Percentiles rank a stretch among this genome's conserved stretches.
Conservation (phyloP, 768 basidiomycete genomes). For the Pholiota microspora region DNA sequence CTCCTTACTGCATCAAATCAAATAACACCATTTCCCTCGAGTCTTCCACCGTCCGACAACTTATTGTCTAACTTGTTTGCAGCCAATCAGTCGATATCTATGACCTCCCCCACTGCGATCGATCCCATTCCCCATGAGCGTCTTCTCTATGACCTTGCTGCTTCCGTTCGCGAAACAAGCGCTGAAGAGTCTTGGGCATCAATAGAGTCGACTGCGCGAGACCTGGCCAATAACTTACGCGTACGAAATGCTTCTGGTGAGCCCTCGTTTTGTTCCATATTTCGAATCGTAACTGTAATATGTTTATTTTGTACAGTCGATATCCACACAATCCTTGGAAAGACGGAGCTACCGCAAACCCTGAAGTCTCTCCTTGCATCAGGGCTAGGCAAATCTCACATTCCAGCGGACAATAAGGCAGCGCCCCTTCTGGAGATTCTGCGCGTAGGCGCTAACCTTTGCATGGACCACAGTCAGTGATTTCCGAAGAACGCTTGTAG, state of each 20-base stretch:
- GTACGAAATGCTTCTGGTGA: constrained; percentile 51
- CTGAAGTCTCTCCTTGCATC: constrained; percentile 58
- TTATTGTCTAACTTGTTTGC: not conserved
- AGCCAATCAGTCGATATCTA: constrained; percentile 5
- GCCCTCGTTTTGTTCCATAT: constrained; percentile 10
- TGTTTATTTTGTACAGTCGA: constrained; percentile 45
- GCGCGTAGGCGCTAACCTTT: constrained; percentile 79
- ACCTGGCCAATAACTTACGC: constrained; percentile 63
- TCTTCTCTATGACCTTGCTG: constrained; percentile 33
- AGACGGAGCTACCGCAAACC: constrained; percentile 60
- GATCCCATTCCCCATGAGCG: constrained; percentile 35
- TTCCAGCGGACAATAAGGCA: constrained; percentile 44
- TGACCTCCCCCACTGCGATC: constrained; percentile 19
- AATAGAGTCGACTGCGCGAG: constrained; percentile 50
- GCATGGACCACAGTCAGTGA: constrained; percentile 74
- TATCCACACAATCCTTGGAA: constrained; percentile 68
- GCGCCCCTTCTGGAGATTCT: constrained; percentile 65
- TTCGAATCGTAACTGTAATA: constrained; percentile 9
- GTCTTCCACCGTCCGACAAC: not conserved
- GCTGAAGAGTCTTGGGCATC: constrained; percentile 44
- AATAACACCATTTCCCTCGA: not conserved
- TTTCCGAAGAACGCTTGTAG: not conserved
- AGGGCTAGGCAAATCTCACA: constrained; percentile 47
- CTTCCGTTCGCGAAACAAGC: constrained; percentile 26
- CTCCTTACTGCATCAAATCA: not conserved